Percentiles rank a stretch among this genome's conserved stretches.
phyloP scores from a whole-genome alignment of 2,329 filamentous ascomycete species.

The Trichoderma sp. region DNA sequence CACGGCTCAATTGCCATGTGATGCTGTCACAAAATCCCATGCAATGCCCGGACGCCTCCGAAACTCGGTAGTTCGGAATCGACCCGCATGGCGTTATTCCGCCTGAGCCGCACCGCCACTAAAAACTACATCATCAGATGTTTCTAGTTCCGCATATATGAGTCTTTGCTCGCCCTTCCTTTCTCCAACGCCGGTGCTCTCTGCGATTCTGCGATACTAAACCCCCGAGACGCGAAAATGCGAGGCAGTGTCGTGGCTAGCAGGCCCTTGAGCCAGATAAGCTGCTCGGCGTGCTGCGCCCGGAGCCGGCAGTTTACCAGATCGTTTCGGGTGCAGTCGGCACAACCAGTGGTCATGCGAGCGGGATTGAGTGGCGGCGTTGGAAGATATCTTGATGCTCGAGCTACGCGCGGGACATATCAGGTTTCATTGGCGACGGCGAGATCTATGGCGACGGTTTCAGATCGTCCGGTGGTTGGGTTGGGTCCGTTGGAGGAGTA shows the following conservation, averaged over 20 bases:
- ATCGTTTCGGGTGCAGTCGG: neutral
- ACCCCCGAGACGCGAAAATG: constrained; percentile 17
- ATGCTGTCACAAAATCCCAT: neutral
- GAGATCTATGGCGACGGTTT: constrained; percentile 32
- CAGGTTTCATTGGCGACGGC: constrained; percentile 12
- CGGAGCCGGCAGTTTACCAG: constrained; percentile 1
- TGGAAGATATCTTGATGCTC: neutral
- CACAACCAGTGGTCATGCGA: neutral
- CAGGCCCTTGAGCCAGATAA: constrained; percentile 22
- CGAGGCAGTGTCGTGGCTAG: constrained; percentile 21
- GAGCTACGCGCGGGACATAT: neutral
- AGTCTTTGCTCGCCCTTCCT: neutral
- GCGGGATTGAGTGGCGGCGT: constrained; percentile 1
- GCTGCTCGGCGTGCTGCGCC: constrained; percentile 18
- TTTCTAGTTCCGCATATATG: neutral
- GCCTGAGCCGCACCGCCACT: constrained; percentile 6
- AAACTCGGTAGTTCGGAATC: constrained; percentile 15
- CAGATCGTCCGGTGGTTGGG: constrained; percentile 29
- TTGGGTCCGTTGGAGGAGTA: constrained; percentile 84
- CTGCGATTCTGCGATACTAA: neutral
- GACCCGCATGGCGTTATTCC: constrained; percentile 14
- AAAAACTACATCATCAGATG: constrained; percentile 13
- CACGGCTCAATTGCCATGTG: neutral
- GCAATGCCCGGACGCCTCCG: neutral
- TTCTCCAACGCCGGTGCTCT: neutral